Percentiles rank a stretch among this genome's conserved stretches.
Conservation (phyloP, 2,329 filamentous ascomycete genomes). For the Colletotrichum truncatum region DNA sequence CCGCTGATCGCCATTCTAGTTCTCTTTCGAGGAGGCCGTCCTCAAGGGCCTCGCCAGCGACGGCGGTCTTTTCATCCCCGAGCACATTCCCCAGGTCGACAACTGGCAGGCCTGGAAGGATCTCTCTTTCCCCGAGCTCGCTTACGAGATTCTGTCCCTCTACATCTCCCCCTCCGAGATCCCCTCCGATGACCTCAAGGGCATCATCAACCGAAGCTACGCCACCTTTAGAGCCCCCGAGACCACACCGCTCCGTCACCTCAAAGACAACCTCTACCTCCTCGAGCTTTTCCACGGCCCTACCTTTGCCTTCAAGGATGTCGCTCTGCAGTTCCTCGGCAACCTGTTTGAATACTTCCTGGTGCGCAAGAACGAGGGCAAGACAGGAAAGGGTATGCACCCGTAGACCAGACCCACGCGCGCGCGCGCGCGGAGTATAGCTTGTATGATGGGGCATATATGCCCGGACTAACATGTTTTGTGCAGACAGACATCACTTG, state of each 20-base stretch:
- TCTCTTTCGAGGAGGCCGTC: slow-evolving; percentile 91
- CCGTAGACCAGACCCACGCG: no score
- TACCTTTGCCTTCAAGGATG: slow-evolving; percentile 95
- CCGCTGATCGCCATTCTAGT: slow-evolving; percentile 52
- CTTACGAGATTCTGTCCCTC: slow-evolving; percentile 84
- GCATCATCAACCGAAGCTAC: slow-evolving; percentile 86
- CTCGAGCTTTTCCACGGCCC: slow-evolving; percentile 97
- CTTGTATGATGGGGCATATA: not conserved
- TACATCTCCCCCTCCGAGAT: slow-evolving; percentile 90
- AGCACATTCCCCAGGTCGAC: slow-evolving; percentile 74
- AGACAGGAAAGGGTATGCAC: slow-evolving; percentile 62
- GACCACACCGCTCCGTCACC: slow-evolving; percentile 80
- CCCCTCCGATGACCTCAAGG: slow-evolving; percentile 79
- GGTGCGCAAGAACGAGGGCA: slow-evolving; percentile 75
- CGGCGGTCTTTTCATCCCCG: slow-evolving; percentile 89
- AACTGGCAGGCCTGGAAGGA: slow-evolving; percentile 81
- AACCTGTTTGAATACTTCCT: slow-evolving; percentile 95
- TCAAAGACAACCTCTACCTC: slow-evolving; percentile 82
- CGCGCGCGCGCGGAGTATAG: not conserved
- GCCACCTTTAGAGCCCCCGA: slow-evolving; percentile 85
- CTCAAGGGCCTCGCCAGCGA: slow-evolving; percentile 88
- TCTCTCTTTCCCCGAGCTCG: slow-evolving; percentile 82
- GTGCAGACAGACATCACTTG: slow-evolving; percentile 76
- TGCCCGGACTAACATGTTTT: slow-evolving; percentile 33
- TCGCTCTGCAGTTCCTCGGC: slow-evolving; percentile 89